Conservation (phyloP, 257 asterid genomes). For the Cynanchum wilfordii region DNA sequence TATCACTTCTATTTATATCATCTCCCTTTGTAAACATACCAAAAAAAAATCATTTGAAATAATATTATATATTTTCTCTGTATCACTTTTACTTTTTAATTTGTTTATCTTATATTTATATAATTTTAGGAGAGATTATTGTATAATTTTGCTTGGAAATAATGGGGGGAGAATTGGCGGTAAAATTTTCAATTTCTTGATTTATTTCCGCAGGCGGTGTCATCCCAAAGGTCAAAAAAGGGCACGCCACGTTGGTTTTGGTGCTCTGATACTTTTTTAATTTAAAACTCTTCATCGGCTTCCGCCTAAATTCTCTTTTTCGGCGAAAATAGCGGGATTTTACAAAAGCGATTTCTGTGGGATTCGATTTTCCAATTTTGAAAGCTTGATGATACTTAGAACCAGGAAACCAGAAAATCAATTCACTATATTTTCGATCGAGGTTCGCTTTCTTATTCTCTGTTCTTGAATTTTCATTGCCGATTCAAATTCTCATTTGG, state of each 20-base stretch:
- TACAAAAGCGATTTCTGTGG: background rate
- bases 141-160: background rate
- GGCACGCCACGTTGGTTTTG: background rate
- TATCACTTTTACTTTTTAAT: too few relatives aligned
- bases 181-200: background rate
- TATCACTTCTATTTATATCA: too few relatives aligned
- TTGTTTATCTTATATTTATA: too few relatives aligned
- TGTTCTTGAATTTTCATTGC: background rate
- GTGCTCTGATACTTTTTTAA: background rate
- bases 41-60: too few relatives aligned
- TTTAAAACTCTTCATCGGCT: background rate
- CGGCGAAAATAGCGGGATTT: background rate
- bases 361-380: background rate
- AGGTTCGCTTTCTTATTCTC: background rate
- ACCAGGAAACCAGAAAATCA: background rate
- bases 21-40: too few relatives aligned
- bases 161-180: background rate
- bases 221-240: background rate
- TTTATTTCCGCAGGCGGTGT: background rate
- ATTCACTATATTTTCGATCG: background rate
- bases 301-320: background rate
- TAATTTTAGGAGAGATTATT: too few relatives aligned
- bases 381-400: background rate
- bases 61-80: too few relatives aligned
- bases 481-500: background rate